Evolutionary conservation across 2,329 filamentous ascomycete genomes (phyloP), one percentile per base, ranked within the genome.

Genomic region (Nemania sp.): DNA sequence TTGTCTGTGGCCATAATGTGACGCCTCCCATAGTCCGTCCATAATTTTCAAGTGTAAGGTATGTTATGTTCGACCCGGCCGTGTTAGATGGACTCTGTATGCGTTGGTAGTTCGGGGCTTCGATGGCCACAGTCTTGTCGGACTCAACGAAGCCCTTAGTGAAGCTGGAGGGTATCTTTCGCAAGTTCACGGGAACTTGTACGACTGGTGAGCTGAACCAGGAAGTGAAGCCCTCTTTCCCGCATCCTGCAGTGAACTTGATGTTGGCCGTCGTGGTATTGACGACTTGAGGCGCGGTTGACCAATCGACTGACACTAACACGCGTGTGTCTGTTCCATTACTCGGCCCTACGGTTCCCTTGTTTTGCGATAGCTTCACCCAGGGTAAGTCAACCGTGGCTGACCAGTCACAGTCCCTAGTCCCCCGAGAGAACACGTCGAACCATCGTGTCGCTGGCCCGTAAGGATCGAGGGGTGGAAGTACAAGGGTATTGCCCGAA

Each of bases 361-460:
- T 82, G 7, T 79, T 80, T 51, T 83, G 81, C 1, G 83, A 86
- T 6, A 89, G 80, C 55, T 80, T 80, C 2, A 91, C 77, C 80
- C 86, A 90, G 1, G 83, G 72, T 13, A 82, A 77, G 53, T 80
- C 80, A 1, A 84, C 78, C 0, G 82, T 79, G n/a, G 87, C 82
- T 4, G 77, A 81, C 83, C 87, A 90, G 55, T 82, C 77, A 67
- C 88, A 87, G 7, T 81, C 79, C 2, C 81, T 78, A 0, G 83
- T 85, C 15, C 89, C 89, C 2, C 88, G 84, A 6, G 84, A 85
- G 73, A 88, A 92, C 29, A 92, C 80, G 24, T 92, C 90, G 61
- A 92, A 87, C 82, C 86, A 91, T 45, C 89, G 83, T 0, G 80
- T 83, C 0, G 77, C 73, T 0, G 85, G 82, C 1, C 88, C 87